These are phyloP conservation scores for Penicillium coffeae DNA, from an alignment of 495 filamentous ascomycete genomes.

Conservation along the genomic window DNA sequence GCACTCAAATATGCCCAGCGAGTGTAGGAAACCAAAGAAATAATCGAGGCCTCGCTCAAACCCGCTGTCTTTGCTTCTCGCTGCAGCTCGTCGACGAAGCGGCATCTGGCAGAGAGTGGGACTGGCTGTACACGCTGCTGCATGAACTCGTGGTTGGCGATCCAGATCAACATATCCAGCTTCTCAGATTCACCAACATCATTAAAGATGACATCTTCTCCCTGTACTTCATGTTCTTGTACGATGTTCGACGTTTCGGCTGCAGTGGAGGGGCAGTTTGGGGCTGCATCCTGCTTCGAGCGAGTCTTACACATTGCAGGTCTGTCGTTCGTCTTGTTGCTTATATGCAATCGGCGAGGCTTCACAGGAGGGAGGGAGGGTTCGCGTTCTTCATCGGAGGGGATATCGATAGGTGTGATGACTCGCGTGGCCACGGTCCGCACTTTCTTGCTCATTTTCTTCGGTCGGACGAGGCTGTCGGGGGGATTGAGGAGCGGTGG, in stretches of 20 bases:
- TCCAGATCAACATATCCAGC: slow-evolving; percentile 13
- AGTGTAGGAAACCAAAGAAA: slow-evolving; percentile 18
- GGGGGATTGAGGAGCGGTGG: background rate
- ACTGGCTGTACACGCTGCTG: slow-evolving; percentile 9
- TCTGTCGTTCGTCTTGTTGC: background rate
- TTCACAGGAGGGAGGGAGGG: background rate
- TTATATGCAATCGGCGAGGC: background rate
- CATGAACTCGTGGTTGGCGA: slow-evolving; percentile 25
- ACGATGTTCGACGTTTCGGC: background rate
- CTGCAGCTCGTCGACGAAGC: slow-evolving; percentile 20
- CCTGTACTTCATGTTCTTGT: background rate
- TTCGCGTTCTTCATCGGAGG: background rate
- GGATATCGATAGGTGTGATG: background rate
- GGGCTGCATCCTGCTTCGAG: too few species aligned
- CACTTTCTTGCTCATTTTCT: background rate
- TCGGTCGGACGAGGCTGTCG: background rate
- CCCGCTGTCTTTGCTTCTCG: slow-evolving; percentile 7
- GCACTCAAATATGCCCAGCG: slow-evolving; percentile 20
- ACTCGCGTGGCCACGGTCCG: background rate
- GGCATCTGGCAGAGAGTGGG: slow-evolving; percentile 11
- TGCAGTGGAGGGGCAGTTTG: too few species aligned
- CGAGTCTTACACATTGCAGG: too few species aligned
- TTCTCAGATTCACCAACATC: slow-evolving; percentile 10
- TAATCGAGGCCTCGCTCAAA: slow-evolving; percentile 5
- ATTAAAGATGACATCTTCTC: slow-evolving; percentile 11